Base-by-base conservation (phyloP, 371 early-diverging fungal species). In the Mortierella sp. region DNA sequence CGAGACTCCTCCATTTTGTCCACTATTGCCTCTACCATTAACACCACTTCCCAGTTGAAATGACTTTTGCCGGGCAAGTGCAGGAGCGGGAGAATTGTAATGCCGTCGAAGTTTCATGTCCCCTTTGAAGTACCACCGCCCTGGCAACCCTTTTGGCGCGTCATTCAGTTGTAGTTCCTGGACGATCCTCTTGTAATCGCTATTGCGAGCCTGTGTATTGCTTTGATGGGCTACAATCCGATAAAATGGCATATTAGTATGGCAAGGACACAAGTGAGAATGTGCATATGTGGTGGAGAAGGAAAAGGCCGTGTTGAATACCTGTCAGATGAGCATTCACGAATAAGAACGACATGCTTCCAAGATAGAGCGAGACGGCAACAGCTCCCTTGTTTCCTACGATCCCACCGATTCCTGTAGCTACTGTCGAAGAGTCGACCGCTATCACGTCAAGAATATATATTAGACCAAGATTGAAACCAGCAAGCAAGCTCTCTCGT, bases 341-440 rank as follows among this genome's bases (percentile, higher is more conserved):
- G 73, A 94, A 92, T 12, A 91, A 53, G 2, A 92, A 58, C 1
- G 88, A 85, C 24, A 71, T 80, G 23, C 81, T 81, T 18, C 84
- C 87, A 54, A 91, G 85, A 31, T 81, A 66, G 14, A 93, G 65
- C 1, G 89, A 83, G 45, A 93, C 73, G 1, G 90, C 92, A 18
- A 94, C 91, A 18, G 89, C 92, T 0, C 95, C 95, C 67, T 94
- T 94, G 71, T 93, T 94, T 5, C 94, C 94, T 14, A 87, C 68
- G 64, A 90, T 81, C 1, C 89, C 91, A 2, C 83, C 86, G 1
- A 90, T 73, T 7, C 89, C 90, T 3, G 90, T 90, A 13, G 86
- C 81, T 0, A 89, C 80, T 19, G 62, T 64, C 10, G 70, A 69
- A 5, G 76, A 76, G 41, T 76, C 76, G 8, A 76, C 76, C 30